Percentiles rank a stretch among this genome's conserved stretches.
phyloP scores from a whole-genome alignment of 202 grass and related monocot genomes.

The Panicum virgatum region DNA sequence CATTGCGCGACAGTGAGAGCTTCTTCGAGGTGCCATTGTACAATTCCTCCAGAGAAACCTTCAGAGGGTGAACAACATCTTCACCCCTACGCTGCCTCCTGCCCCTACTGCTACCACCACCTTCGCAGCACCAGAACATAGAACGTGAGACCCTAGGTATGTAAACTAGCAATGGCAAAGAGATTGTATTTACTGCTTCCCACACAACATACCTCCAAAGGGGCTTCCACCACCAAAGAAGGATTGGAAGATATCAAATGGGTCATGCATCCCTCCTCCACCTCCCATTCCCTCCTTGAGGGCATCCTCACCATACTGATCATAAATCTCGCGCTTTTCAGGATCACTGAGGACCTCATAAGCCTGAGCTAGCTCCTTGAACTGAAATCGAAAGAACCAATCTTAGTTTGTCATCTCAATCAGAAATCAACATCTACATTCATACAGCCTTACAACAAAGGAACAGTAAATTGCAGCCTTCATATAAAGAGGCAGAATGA shows the following conservation, averaged over 20 bases:
- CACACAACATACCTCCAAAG: conserved; percentile 56
- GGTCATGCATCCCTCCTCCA: conserved; percentile 68
- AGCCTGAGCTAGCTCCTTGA: conserved; percentile 89
- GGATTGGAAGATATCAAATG: conserved; percentile 83
- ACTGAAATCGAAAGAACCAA: conserved; percentile 36
- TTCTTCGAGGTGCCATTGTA: conserved; percentile 90
- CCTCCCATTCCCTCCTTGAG: conserved; percentile 95
- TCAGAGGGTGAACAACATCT: conserved; percentile 90
- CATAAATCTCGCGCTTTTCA: conserved; percentile 88
- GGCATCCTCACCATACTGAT: conserved; percentile 97
- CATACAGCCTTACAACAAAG: not conserved
- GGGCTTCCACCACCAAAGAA: conserved; percentile 79
- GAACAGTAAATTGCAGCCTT: not conserved
- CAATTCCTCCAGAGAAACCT: conserved; percentile 77
- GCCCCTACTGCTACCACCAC: conserved; percentile 65
- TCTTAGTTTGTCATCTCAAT: not conserved
- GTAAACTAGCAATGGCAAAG: not conserved
- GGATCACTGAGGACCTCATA: conserved; percentile 93
- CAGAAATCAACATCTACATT: not conserved
- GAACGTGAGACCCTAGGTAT: not conserved
- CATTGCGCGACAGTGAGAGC: conserved; percentile 79
- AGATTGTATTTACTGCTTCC: not conserved
- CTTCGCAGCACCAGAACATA: conserved; percentile 13
- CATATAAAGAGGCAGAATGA: not conserved
- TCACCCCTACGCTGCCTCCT: conserved; percentile 83